A percentile compares a stretch with the other conserved stretches of the same genome.
phyloP scores from a whole-genome alignment of 2,329 filamentous ascomycete genomes.

The Xylaria sp. region DNA sequence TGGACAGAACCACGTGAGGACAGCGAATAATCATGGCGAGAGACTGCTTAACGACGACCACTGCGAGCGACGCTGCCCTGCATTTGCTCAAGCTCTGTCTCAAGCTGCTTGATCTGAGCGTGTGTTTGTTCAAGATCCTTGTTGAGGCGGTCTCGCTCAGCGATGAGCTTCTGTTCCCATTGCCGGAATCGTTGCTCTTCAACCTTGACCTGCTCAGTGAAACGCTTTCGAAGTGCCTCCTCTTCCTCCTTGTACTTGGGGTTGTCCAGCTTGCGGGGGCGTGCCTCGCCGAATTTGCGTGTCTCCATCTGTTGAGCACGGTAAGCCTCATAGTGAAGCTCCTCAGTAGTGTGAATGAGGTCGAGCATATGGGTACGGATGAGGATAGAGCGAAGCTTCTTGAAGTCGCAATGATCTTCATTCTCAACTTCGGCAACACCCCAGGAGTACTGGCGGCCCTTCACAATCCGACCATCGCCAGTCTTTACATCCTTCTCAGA shows the following conservation, averaged over 20 bases:
- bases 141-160: conserved; percentile 97
- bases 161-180: conserved; percentile 99
- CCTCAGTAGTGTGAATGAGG: conserved; percentile 98
- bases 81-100: conserved; percentile 91
- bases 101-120: conserved; percentile 88
- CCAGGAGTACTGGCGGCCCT: conserved; percentile 99
- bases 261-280: conserved; percentile 97
- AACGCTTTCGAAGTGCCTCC: conserved; percentile 96
- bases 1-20: conserved; percentile 32
- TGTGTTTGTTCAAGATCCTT: conserved; percentile 99
- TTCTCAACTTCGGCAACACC: conserved; percentile 99
- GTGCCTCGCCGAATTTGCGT: conserved; percentile 96
- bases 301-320: conserved; percentile 99
- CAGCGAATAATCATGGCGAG: conserved; percentile 32
- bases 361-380: conserved; percentile 99
- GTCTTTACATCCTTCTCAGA: conserved; percentile 99
- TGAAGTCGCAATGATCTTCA: conserved; percentile 99
- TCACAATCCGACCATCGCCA: conserved; percentile 92
- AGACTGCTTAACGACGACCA: conserved; percentile 75
- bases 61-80: conserved; percentile 89
- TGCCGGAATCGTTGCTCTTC: conserved; percentile 99
- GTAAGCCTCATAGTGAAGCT: conserved; percentile 99
- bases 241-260: conserved; percentile 99
- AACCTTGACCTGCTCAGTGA: conserved; percentile 99
- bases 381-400: conserved; percentile 98